These are phyloP conservation scores for Diutina scorzettiae DNA, from an alignment of 1,139 yeast genomes.

Conservation along the genomic window DNA sequence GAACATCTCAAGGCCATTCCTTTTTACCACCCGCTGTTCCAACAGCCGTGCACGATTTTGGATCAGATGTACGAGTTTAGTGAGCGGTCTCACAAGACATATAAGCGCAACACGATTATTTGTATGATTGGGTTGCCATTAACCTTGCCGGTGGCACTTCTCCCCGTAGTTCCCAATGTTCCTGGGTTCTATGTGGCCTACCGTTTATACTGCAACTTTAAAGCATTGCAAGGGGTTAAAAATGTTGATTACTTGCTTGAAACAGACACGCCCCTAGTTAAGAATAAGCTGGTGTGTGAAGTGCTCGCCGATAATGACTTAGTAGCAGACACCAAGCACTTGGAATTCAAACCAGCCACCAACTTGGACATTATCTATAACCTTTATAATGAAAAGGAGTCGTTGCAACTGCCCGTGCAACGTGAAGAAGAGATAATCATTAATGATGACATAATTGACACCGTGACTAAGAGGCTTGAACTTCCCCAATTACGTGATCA, in stretches of 20 bases:
- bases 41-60: slow-evolving; percentile 20
- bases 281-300: slow-evolving; percentile 3
- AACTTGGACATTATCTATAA: slow-evolving; percentile 8
- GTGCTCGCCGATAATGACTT: slow-evolving; percentile 2
- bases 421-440: slow-evolving; percentile 1
- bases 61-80: slow-evolving; percentile 21
- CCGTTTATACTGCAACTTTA: slow-evolving; percentile 74
- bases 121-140: slow-evolving; percentile 63
- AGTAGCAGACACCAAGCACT: slow-evolving; percentile 8
- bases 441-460: background rate
- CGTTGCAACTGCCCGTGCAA: background rate
- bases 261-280: slow-evolving; percentile 8
- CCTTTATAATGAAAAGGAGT: background rate
- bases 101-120: slow-evolving; percentile 22
- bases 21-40: slow-evolving; percentile 29
- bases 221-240: slow-evolving; percentile 65
- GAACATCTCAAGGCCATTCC: slow-evolving; percentile 30
- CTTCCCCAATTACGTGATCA: slow-evolving; percentile 1
- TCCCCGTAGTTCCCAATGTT: slow-evolving; percentile 89
- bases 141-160: slow-evolving; percentile 64
- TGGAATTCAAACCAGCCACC: slow-evolving; percentile 7
- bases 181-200: slow-evolving; percentile 85
- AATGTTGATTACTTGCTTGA: slow-evolving; percentile 47
- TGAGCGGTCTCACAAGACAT: slow-evolving; percentile 17
- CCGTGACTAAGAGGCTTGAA: background rate